phyloP scores from a whole-genome alignment of 1,284 basidiomycete species.

The Coriolopsis trogii region DNA sequence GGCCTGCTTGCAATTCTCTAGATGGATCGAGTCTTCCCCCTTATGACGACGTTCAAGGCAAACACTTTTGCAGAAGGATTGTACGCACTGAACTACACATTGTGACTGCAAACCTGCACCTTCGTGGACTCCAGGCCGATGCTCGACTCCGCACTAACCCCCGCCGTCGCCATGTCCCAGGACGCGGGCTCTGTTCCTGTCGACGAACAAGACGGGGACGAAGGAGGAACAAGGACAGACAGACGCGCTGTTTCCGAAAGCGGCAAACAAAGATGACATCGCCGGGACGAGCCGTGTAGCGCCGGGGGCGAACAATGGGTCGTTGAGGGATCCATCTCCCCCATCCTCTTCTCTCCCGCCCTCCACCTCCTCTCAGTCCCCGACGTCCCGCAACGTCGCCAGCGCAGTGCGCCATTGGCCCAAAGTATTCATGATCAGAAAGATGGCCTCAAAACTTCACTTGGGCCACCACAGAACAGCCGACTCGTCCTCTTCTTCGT shows the following conservation, averaged over 20 bases:
- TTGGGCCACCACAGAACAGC: constrained; percentile 21
- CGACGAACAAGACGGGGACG: neutral
- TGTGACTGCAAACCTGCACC: too few relatives aligned
- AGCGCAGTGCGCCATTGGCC: constrained; percentile 17
- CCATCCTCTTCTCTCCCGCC: constrained; percentile 4
- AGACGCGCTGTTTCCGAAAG: neutral
- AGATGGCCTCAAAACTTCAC: constrained; percentile 48
- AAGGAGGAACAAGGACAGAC: constrained; percentile 8
- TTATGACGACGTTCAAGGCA: too few relatives aligned
- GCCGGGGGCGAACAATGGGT: constrained; percentile 25
- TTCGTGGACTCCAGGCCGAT: too few relatives aligned
- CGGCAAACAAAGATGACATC: constrained; percentile 20
- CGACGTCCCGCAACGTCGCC: constrained; percentile 5
- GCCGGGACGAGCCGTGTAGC: constrained; percentile 18
- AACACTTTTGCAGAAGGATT: too few relatives aligned
- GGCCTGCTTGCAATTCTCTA: too few relatives aligned
- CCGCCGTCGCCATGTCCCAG: too few relatives aligned
- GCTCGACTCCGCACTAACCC: too few relatives aligned
- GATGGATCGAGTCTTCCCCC: too few relatives aligned
- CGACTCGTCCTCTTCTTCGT: constrained; percentile 25
- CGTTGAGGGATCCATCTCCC: constrained; percentile 6
- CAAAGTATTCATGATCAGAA: constrained; percentile 40
- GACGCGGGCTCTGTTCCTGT: neutral
- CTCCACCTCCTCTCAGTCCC: neutral
- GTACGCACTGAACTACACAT: too few relatives aligned